Evolutionary conservation across 129 eudicot genomes (phyloP).

Genomic region (Scalesia atractyloides): DNA sequence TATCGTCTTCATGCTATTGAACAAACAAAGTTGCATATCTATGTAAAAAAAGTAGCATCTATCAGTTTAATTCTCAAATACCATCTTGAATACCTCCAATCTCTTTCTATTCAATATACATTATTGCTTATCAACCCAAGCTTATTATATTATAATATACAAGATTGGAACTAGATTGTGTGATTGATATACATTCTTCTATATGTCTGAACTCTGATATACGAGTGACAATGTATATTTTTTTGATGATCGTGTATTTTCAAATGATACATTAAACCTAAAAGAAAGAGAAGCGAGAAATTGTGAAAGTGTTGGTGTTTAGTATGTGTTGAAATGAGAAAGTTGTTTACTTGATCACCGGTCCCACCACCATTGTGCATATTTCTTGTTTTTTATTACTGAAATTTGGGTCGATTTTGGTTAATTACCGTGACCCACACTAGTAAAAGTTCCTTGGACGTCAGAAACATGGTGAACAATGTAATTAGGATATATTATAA

Average conservation of each 20-base stretch:
- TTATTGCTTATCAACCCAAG: neutral
- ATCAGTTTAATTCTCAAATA: neutral
- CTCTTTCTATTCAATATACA: too few relatives aligned
- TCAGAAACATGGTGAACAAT: too few relatives aligned
- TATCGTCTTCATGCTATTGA: too few relatives aligned
- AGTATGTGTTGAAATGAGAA: too few relatives aligned
- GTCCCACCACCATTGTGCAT: neutral
- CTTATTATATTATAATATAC: neutral
- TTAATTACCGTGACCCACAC: neutral
- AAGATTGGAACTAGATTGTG: too few relatives aligned
- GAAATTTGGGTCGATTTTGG: neutral
- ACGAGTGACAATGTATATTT: neutral
- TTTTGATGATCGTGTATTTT: neutral
- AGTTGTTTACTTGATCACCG: too few relatives aligned
- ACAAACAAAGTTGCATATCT: too few relatives aligned
- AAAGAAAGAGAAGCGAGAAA: neutral
- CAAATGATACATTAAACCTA: neutral
- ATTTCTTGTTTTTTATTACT: neutral
- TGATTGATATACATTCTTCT: neutral
- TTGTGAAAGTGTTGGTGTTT: too few relatives aligned
- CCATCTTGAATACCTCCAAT: too few relatives aligned
- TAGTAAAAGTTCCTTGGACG: too few relatives aligned
- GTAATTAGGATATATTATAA: neutral
- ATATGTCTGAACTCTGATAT: neutral
- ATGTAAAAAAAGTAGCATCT: neutral